Evolutionary conservation across 352 stramenopile species (phyloP).

Genomic region (Phytophthora hybrid): DNA sequence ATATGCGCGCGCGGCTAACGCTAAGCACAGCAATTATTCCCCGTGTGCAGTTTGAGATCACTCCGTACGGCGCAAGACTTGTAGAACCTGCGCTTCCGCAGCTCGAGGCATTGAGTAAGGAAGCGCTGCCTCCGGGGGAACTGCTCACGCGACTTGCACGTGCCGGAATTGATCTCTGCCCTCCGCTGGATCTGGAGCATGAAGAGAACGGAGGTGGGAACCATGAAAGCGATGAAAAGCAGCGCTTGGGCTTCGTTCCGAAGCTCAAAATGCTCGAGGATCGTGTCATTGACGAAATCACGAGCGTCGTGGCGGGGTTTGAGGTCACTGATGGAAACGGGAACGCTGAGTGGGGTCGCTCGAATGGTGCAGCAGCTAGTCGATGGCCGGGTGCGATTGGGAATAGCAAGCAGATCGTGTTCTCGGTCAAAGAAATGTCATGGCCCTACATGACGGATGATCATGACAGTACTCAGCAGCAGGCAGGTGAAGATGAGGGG

Average conservation of each 20-base stretch:
- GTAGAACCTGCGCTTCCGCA: slow-evolving; percentile 58
- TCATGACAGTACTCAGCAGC: slow-evolving; percentile 25
- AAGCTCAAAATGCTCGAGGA: slow-evolving; percentile 78
- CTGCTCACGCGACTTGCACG: slow-evolving; percentile 60
- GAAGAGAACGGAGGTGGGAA: slow-evolving; percentile 13
- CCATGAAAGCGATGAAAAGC: slow-evolving; percentile 38
- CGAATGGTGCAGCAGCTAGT: slow-evolving; percentile 23
- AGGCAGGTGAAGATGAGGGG: slow-evolving; percentile 31
- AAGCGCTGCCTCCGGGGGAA: slow-evolving; percentile 60
- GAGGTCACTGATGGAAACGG: slow-evolving; percentile 54
- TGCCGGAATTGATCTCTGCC: slow-evolving; percentile 73
- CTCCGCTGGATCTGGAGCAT: slow-evolving; percentile 31
- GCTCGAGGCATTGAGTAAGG: slow-evolving; percentile 47
- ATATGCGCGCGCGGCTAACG: slow-evolving; percentile 52
- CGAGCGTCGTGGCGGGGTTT: slow-evolving; percentile 70
- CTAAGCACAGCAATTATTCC: slow-evolving; percentile 67
- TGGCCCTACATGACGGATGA: slow-evolving; percentile 73
- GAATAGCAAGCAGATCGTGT: slow-evolving; percentile 71
- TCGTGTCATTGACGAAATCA: slow-evolving; percentile 74
- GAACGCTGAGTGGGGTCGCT: slow-evolving; percentile 23
- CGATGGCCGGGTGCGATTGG: slow-evolving; percentile 44
- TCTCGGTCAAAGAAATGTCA: slow-evolving; percentile 77
- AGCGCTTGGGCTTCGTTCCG: slow-evolving; percentile 45
- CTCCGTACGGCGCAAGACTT: slow-evolving; percentile 63
- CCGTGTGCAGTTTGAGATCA: slow-evolving; percentile 75